Evolutionary conservation across 2,329 filamentous ascomycete genomes (phyloP).

Genomic region (Botryosphaeria dothidea): DNA sequence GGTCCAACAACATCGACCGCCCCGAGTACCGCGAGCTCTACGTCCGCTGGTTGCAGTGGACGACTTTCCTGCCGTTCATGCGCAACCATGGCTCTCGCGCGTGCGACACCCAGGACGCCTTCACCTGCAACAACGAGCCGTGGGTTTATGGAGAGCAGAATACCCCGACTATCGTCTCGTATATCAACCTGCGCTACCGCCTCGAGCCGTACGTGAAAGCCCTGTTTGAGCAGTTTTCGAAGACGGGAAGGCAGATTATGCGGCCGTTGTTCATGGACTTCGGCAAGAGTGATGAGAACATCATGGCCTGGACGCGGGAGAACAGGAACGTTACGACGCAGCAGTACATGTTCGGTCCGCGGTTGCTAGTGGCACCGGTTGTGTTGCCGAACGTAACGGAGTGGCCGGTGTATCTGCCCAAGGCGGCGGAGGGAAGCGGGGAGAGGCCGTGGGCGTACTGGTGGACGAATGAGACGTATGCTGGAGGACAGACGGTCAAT

Average conservation of each 20-base stretch:
- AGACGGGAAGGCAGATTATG: constrained; percentile 39
- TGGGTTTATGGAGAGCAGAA: constrained; percentile 32
- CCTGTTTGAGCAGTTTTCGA: constrained; percentile 36
- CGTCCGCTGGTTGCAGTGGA: constrained; percentile 34
- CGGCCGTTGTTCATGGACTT: constrained; percentile 43
- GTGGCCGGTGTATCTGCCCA: constrained; percentile 40
- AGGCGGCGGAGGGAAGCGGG: constrained; percentile 22
- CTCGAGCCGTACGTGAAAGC: constrained; percentile 31
- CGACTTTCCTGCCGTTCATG: constrained; percentile 35
- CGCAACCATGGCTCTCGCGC: constrained; percentile 31
- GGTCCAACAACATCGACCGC: constrained; percentile 34
- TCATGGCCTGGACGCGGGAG: constrained; percentile 24
- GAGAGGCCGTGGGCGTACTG: constrained; percentile 41
- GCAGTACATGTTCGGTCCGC: constrained; percentile 43
- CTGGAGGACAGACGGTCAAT: constrained; percentile 36
- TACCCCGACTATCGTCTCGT: constrained; percentile 29
- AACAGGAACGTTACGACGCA: constrained; percentile 40
- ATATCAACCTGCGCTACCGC: constrained; percentile 32
- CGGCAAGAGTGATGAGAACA: constrained; percentile 30
- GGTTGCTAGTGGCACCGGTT: constrained; percentile 38
- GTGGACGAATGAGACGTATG: constrained; percentile 43
- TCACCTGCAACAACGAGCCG: constrained; percentile 39
- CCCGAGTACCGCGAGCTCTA: constrained; percentile 31
- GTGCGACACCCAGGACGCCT: constrained; percentile 33
- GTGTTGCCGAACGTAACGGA: constrained; percentile 37